Evolutionary conservation across 2,329 filamentous ascomycete species (phyloP).

Genomic region (Sphaerulina vaccinii): DNA sequence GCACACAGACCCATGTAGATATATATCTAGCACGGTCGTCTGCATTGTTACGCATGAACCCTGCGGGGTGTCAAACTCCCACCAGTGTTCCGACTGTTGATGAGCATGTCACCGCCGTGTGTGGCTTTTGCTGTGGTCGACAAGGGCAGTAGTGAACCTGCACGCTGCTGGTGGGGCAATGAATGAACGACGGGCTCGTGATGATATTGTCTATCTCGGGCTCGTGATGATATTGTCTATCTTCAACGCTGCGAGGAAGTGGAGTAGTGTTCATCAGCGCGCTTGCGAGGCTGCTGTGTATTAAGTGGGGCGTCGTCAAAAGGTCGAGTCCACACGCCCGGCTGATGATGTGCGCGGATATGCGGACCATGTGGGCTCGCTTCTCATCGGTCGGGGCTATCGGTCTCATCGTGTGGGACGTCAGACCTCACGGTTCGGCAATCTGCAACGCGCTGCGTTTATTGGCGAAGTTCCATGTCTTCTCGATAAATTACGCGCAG

Average conservation of each 20-base stretch:
- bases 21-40: constrained; percentile 6
- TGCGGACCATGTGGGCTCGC: neutral
- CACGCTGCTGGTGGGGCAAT: no score
- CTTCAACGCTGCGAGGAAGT: no score
- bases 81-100: constrained; percentile 12
- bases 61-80: constrained; percentile 22
- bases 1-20: neutral
- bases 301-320: no score
- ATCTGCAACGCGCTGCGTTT: constrained; percentile 11
- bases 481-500: constrained; percentile 9
- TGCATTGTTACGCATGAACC: constrained; percentile 5
- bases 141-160: no score
- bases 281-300: no score
- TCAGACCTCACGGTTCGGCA: constrained; percentile 14
- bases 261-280: no score
- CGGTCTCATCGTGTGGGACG: neutral
- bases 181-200: no score
- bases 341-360: no score
- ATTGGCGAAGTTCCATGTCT: constrained; percentile 13
- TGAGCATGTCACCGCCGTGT: constrained; percentile 1
- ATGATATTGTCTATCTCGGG: no score
- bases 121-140: neutral
- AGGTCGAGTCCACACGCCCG: neutral
- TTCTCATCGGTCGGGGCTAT: neutral
- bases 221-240: neutral